A percentile compares a stretch with the other conserved stretches of the same genome.
These are phyloP conservation scores for Solidago caesia DNA, from an alignment of 129 eudicot genomes.

Conservation along the genomic window DNA sequence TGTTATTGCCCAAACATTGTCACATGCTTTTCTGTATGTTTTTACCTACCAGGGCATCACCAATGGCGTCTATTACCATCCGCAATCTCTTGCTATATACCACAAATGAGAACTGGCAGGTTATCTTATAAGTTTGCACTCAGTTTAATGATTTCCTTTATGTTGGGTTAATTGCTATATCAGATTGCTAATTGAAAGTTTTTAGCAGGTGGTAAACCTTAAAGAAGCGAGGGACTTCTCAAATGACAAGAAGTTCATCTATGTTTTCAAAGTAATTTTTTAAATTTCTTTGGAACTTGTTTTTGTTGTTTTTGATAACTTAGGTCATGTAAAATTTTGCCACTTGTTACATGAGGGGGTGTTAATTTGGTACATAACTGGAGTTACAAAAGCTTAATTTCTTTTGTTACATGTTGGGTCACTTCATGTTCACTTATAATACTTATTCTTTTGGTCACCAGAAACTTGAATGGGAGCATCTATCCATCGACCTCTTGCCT, in stretches of 20 bases:
- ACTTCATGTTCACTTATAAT: constrained; percentile 18
- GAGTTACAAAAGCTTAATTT: not conserved
- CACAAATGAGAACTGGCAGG: constrained; percentile 97
- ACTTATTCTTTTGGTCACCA: constrained; percentile 42
- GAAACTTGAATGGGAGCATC: constrained; percentile 97
- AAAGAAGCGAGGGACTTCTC: constrained; percentile 96
- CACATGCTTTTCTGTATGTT: constrained; percentile 18
- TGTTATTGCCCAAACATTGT: constrained; percentile 3
- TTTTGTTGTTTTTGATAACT: constrained; percentile 15
- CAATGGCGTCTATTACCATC: constrained; percentile 96
- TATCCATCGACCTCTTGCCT: constrained; percentile 94
- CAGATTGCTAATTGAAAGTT: constrained; percentile 23
- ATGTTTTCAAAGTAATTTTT: constrained; percentile 76
- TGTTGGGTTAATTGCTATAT: constrained; percentile 19
- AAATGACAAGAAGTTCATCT: constrained; percentile 74
- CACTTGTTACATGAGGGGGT: no score
- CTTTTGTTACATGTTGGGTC: not conserved
- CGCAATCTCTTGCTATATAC: constrained; percentile 87
- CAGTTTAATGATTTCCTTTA: constrained; percentile 12
- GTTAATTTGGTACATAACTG: not conserved
- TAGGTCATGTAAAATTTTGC: not conserved
- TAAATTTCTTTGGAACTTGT: constrained; percentile 13
- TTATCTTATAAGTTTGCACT: constrained; percentile 24
- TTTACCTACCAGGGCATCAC: constrained; percentile 72
- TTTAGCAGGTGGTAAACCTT: constrained; percentile 80